Evolutionary conservation across 306 rosid species (phyloP).

Genomic region (Quercus aquifolioides): DNA sequence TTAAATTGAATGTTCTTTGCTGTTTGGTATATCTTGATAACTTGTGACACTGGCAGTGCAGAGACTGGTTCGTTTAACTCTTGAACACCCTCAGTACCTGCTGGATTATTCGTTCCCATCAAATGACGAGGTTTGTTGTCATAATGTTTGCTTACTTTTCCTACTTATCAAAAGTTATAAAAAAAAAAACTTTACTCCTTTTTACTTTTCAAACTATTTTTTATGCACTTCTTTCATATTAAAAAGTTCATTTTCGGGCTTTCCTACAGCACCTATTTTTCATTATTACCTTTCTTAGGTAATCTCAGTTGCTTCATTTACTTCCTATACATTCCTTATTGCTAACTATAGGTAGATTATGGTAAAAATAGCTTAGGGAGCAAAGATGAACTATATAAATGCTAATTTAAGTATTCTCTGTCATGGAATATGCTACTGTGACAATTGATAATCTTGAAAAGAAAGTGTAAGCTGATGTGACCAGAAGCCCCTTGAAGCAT

Average conservation of each 20-base stretch:
- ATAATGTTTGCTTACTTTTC: background rate
- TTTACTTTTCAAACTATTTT: conserved; percentile 6
- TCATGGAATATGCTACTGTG: background rate
- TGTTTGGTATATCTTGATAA: conserved; percentile 28
- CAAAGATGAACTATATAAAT: background rate
- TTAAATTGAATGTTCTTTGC: background rate
- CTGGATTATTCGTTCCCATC: conserved; percentile 59
- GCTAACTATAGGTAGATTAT: background rate
- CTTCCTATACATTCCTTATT: background rate
- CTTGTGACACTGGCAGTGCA: conserved; percentile 45
- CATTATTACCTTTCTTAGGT: background rate
- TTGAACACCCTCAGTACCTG: conserved; percentile 69
- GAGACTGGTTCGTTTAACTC: conserved; percentile 72
- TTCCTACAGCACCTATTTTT: background rate
- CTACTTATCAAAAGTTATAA: background rate
- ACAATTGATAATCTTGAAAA: background rate
- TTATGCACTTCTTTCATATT: background rate
- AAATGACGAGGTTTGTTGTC: conserved; percentile 51
- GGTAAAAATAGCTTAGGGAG: background rate
- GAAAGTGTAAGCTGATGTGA: background rate
- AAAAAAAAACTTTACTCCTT: background rate
- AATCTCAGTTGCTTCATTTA: background rate
- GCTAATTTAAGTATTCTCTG: background rate
- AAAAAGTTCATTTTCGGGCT: background rate
- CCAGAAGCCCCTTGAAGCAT: background rate